Percentiles rank a stretch among this genome's conserved stretches.
Evolutionary conservation across 2,329 filamentous ascomycete genomes (phyloP).

Genomic region (Colletotrichum melonis): DNA sequence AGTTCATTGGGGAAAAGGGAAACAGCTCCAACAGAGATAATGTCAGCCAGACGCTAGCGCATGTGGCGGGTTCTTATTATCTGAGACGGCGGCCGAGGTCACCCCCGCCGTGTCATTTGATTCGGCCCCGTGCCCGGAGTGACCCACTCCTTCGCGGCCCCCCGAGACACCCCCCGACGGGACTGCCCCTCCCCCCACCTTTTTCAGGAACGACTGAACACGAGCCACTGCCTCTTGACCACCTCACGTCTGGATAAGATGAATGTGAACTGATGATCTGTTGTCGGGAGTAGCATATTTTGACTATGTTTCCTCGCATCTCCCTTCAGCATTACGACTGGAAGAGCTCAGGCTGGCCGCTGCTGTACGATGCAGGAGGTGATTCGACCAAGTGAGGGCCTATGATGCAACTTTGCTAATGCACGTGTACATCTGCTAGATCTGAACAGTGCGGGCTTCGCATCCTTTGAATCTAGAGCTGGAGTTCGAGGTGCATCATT

Average conservation of each 20-base stretch:
- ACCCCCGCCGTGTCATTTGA: background rate
- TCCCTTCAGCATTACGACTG: background rate
- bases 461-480: background rate
- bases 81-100: constrained; percentile 3
- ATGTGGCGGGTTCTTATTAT: background rate
- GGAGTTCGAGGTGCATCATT: background rate
- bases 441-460: background rate
- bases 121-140: constrained; percentile 21
- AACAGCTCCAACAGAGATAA: no score
- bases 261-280: no score
- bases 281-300: no score
- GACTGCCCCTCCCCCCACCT: background rate
- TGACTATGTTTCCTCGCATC: background rate
- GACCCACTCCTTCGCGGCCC: constrained; percentile 4
- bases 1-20: background rate
- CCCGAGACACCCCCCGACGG: constrained; percentile 4
- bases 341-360: background rate
- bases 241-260: background rate
- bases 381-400: background rate
- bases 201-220: constrained; percentile 12
- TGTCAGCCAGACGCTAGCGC: background rate
- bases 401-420: constrained; percentile 1
- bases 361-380: constrained; percentile 12
- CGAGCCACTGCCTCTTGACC: constrained; percentile 10
- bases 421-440: background rate